A percentile compares a stretch with the other conserved stretches of the same genome.
These are phyloP conservation scores for Quercus lobata DNA, from an alignment of 331 rosid species.

Conservation along the genomic window DNA sequence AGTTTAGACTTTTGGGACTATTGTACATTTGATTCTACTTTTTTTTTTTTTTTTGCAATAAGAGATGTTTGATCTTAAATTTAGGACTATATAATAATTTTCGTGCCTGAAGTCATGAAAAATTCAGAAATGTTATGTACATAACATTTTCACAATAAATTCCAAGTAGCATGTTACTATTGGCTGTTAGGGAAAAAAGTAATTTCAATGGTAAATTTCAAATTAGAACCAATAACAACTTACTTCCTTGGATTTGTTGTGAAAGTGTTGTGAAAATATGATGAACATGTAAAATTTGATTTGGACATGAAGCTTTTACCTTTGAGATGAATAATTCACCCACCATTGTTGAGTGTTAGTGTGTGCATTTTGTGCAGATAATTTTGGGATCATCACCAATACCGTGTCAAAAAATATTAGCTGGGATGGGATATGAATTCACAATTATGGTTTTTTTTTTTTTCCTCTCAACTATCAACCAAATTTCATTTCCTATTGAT, in stretches of 20 bases:
- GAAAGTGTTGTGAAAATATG: too few relatives aligned
- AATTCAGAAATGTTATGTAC: neutral
- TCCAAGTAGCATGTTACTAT: too few relatives aligned
- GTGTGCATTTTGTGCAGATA: conserved; percentile 42
- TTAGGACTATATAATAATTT: neutral
- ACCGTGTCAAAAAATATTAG: conserved; percentile 70
- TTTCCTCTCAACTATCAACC: neutral
- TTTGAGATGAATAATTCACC: neutral
- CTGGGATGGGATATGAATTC: conserved; percentile 87
- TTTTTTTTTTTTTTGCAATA: neutral
- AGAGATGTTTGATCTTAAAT: neutral
- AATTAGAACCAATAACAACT: too few relatives aligned
- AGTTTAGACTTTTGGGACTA: neutral
- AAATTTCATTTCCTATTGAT: neutral
- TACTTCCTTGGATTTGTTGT: too few relatives aligned
- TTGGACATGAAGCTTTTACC: neutral
- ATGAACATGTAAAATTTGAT: neutral
- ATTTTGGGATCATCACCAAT: conserved; percentile 79
- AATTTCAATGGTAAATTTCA: too few relatives aligned
- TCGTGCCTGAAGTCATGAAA: neutral
- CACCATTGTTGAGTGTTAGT: neutral
- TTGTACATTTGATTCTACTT: neutral
- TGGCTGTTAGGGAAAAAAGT: too few relatives aligned
- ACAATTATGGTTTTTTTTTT: conserved; percentile 46
- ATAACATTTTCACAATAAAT: too few relatives aligned